phyloP scores from a whole-genome alignment of 2,329 filamentous ascomycete species.

The Ceratocystis huliohia region DNA sequence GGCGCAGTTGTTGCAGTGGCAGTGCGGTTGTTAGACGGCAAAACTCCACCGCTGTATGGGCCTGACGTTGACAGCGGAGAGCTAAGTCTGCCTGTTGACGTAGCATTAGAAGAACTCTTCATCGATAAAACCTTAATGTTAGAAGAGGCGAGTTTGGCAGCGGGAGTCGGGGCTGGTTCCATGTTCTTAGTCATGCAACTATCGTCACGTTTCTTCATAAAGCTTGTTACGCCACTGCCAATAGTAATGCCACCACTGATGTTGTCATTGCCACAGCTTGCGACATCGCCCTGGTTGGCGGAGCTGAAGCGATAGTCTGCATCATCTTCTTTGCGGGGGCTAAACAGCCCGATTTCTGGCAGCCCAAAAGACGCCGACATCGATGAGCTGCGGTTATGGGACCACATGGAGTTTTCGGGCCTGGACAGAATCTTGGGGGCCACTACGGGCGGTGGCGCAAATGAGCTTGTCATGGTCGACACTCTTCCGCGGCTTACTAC shows the following conservation, averaged over 20 bases:
- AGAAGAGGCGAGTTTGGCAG: not conserved
- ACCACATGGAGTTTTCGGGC: constrained; percentile 7
- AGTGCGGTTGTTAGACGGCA: constrained; percentile 13
- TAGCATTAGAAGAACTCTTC: not conserved
- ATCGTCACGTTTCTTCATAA: constrained; percentile 22
- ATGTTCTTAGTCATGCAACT: constrained; percentile 11
- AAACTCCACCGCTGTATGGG: constrained; percentile 4
- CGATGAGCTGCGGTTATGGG: constrained; percentile 34
- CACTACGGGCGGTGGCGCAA: constrained; percentile 15
- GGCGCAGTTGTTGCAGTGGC: constrained; percentile 23
- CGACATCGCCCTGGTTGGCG: constrained; percentile 20
- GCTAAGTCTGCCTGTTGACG: not conserved
- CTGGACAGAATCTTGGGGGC: constrained; percentile 28
- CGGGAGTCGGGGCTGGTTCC: not conserved
- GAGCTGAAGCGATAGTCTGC: constrained; percentile 23
- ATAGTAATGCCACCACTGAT: constrained; percentile 29
- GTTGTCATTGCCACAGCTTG: constrained; percentile 21
- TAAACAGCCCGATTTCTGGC: constrained; percentile 22
- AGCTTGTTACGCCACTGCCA: constrained; percentile 30
- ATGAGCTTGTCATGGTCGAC: constrained; percentile 23
- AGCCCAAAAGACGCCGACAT: constrained; percentile 21
- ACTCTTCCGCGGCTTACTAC: constrained; percentile 31
- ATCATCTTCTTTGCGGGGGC: constrained; percentile 20
- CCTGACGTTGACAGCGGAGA: constrained; percentile 17
- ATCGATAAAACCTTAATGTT: not conserved